phyloP scores from a whole-genome alignment of 768 basidiomycete genomes.

The Naganishia vishniacii region DNA sequence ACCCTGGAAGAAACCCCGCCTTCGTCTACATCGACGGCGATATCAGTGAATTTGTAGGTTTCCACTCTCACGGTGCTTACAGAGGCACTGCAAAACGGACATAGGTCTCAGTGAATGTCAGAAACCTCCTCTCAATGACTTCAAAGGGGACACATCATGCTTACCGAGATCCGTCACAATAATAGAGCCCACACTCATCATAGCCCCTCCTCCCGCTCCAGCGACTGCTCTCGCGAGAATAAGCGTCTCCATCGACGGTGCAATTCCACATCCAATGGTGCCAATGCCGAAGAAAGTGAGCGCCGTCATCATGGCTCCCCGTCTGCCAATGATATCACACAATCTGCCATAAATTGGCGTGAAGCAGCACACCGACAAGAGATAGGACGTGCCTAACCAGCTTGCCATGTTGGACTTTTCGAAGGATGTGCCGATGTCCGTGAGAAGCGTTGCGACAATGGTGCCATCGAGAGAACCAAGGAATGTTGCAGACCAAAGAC shows the following conservation, averaged over 20 bases:
- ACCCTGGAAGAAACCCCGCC: slow-evolving; percentile 28
- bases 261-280: slow-evolving; percentile 62
- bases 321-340: slow-evolving; percentile 54
- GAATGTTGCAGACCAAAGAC: slow-evolving; percentile 19
- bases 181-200: slow-evolving; percentile 27
- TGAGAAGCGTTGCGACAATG: slow-evolving; percentile 27
- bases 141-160: neutral
- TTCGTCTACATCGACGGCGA: slow-evolving; percentile 11
- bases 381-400: slow-evolving; percentile 44
- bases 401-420: slow-evolving; percentile 36
- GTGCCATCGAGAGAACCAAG: slow-evolving; percentile 24
- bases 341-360: slow-evolving; percentile 58
- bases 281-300: slow-evolving; percentile 67
- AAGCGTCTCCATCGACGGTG: slow-evolving; percentile 74
- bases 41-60: no score
- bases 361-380: slow-evolving; percentile 52
- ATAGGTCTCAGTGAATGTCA: neutral
- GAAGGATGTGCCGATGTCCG: slow-evolving; percentile 26
- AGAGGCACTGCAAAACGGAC: slow-evolving; percentile 13
- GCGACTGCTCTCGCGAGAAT: slow-evolving; percentile 77
- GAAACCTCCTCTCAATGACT: neutral
- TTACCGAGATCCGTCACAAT: slow-evolving; percentile 29
- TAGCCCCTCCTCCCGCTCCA: slow-evolving; percentile 76
- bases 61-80: no score
- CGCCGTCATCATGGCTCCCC: slow-evolving; percentile 79